Conservation (phyloP, 768 basidiomycete genomes). For the Clitopilus hobsonii region DNA sequence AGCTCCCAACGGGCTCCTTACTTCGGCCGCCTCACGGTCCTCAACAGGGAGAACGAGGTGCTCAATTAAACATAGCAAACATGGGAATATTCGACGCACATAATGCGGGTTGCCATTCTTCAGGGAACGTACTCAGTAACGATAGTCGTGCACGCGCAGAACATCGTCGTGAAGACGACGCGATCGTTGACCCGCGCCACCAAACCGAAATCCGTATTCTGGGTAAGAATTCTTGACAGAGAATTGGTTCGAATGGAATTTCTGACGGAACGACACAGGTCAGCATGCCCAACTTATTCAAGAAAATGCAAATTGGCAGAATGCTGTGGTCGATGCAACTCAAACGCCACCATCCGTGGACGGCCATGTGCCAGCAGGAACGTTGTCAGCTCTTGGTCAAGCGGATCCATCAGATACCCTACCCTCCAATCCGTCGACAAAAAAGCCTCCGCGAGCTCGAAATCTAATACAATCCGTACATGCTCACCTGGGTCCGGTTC, state of each 20-base stretch:
- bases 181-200: background rate
- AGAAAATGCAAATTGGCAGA: too few species aligned
- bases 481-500: slow-evolving; percentile 32
- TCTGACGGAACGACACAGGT: too few species aligned
- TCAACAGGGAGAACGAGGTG: background rate
- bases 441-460: slow-evolving; percentile 20
- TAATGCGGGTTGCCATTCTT: background rate
- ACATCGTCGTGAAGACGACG: background rate
- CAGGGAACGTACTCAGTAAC: background rate
- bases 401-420: background rate
- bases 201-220: too few species aligned
- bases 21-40: background rate
- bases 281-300: too few species aligned
- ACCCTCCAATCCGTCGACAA: background rate
- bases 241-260: too few species aligned
- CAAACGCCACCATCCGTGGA: background rate
- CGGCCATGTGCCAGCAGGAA: background rate
- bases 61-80: background rate
- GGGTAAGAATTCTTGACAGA: too few species aligned
- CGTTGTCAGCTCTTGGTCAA: background rate
- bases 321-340: too few species aligned
- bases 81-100: background rate
- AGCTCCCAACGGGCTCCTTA: too few species aligned
- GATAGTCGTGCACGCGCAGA: background rate
- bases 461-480: slow-evolving; percentile 44